Percentiles rank a stretch among this genome's conserved stretches.
Evolutionary conservation across 108 stramenopile species (phyloP).

Genomic region (Mediolabrus comicus): DNA sequence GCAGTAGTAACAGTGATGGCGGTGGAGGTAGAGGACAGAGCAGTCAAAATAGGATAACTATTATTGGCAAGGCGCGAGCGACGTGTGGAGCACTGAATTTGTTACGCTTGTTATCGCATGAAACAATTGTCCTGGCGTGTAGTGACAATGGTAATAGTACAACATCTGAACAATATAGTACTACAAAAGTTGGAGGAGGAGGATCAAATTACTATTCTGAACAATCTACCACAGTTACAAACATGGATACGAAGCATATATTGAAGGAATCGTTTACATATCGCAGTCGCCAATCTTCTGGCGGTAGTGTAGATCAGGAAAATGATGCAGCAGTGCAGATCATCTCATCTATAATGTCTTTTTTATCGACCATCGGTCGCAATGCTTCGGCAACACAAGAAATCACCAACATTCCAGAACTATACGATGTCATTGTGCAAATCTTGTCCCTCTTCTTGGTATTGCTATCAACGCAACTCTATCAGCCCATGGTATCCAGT

Average conservation of each 20-base stretch:
- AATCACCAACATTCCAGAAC: slow-evolving; percentile 53
- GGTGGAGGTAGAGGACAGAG: background rate
- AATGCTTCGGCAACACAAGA: slow-evolving; percentile 3
- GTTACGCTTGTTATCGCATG: slow-evolving; percentile 56
- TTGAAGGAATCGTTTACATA: slow-evolving; percentile 39
- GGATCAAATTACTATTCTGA: background rate
- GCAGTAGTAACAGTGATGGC: background rate
- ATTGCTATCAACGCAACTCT: slow-evolving; percentile 71
- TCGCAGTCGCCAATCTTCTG: slow-evolving; percentile 13
- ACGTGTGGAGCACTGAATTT: slow-evolving; percentile 72
- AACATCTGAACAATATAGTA: slow-evolving; percentile 27
- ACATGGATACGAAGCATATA: slow-evolving; percentile 12
- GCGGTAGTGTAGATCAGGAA: slow-evolving; percentile 6
- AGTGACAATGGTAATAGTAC: slow-evolving; percentile 11
- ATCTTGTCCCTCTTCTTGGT: slow-evolving; percentile 63
- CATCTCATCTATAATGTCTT: slow-evolving; percentile 52
- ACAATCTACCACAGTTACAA: slow-evolving; percentile 5
- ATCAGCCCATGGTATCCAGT: slow-evolving; percentile 67
- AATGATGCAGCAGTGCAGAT: slow-evolving; percentile 49
- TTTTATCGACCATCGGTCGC: slow-evolving; percentile 18
- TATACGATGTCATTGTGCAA: slow-evolving; percentile 69
- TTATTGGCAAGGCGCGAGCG: slow-evolving; percentile 78
- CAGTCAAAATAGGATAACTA: slow-evolving; percentile 57
- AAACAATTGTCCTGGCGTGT: slow-evolving; percentile 48
- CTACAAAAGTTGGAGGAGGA: slow-evolving; percentile 21